These are phyloP conservation scores for Ophiostoma novo-ulmi DNA, from an alignment of 2,329 filamentous ascomycete species.

Conservation along the genomic window DNA sequence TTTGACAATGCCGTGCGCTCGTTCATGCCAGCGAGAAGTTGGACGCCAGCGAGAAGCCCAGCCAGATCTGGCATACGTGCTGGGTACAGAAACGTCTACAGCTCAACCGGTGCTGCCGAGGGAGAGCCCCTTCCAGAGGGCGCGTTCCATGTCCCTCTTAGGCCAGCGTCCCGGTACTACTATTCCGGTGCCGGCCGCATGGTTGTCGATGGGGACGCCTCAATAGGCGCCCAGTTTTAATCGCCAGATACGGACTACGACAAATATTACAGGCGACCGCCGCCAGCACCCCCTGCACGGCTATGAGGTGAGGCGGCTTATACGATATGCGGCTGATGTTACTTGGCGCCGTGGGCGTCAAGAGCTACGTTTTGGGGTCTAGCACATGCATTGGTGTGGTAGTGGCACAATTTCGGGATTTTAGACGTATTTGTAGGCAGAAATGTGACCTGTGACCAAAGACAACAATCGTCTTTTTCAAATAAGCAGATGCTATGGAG, in stretches of 20 bases:
- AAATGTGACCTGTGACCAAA: too few species aligned
- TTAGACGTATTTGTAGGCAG: too few species aligned
- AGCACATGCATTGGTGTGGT: too few species aligned
- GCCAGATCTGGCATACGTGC: background rate
- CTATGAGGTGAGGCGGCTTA: background rate
- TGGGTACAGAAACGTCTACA: background rate
- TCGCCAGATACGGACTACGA: background rate
- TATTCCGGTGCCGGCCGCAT: background rate
- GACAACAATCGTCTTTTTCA: too few species aligned
- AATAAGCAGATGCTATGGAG: too few species aligned
- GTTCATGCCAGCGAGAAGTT: background rate
- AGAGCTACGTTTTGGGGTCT: too few species aligned
- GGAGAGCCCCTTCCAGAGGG: background rate
- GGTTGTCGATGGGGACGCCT: background rate
- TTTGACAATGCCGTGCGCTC: background rate
- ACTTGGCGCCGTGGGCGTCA: too few species aligned
- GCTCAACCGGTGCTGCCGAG: too few species aligned
- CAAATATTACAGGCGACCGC: background rate
- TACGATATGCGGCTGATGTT: background rate
- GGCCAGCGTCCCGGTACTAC: background rate
- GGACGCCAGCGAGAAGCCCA: background rate
- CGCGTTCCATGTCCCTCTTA: background rate
- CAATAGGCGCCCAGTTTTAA: background rate
- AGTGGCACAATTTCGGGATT: too few species aligned
- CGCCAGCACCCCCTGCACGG: background rate